Percentiles rank a stretch among this genome's conserved stretches.
Evolutionary conservation across 129 eudicot genomes (phyloP).

Genomic region (Smallanthus sonchifolius): DNA sequence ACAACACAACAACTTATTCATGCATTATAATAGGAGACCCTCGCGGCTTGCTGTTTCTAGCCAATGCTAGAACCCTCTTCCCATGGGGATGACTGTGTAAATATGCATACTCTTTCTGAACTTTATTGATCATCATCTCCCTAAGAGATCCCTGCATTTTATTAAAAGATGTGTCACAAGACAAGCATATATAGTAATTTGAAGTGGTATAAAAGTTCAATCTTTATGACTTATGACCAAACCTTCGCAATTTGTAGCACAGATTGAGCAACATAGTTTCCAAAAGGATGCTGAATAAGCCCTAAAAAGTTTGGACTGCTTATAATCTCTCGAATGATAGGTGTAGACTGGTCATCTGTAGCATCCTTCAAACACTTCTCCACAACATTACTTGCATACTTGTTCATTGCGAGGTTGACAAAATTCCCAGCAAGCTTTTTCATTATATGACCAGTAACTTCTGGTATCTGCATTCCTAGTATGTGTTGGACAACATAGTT

Average conservation of each 20-base stretch:
- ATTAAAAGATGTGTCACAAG: not conserved
- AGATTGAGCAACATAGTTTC: conserved; percentile 78
- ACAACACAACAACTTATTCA: conserved; percentile 30
- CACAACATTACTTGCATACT: conserved; percentile 75
- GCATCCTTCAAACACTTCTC: conserved; percentile 57
- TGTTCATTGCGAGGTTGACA: conserved; percentile 49
- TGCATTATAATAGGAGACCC: not conserved
- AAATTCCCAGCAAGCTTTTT: conserved; percentile 40
- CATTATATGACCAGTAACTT: conserved; percentile 25
- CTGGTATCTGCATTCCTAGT: conserved; percentile 35
- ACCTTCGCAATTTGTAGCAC: conserved; percentile 41
- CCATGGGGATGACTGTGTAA: conserved; percentile 76
- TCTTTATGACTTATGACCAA: not conserved
- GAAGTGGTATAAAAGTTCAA: not conserved
- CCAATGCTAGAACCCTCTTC: conserved; percentile 47
- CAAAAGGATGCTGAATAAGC: conserved; percentile 55
- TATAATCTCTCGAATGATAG: conserved; percentile 47
- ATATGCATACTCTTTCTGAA: conserved; percentile 36
- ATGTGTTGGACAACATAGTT: conserved; percentile 77
- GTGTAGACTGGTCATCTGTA: conserved; percentile 19
- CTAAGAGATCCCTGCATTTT: conserved; percentile 44
- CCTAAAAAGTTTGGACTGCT: conserved; percentile 35
- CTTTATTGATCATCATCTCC: conserved; percentile 19
- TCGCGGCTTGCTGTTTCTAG: conserved; percentile 30
- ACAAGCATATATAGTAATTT: not conserved